These are phyloP conservation scores for Candida glucosophila DNA, from an alignment of 1,139 yeast species.

Conservation along the genomic window DNA sequence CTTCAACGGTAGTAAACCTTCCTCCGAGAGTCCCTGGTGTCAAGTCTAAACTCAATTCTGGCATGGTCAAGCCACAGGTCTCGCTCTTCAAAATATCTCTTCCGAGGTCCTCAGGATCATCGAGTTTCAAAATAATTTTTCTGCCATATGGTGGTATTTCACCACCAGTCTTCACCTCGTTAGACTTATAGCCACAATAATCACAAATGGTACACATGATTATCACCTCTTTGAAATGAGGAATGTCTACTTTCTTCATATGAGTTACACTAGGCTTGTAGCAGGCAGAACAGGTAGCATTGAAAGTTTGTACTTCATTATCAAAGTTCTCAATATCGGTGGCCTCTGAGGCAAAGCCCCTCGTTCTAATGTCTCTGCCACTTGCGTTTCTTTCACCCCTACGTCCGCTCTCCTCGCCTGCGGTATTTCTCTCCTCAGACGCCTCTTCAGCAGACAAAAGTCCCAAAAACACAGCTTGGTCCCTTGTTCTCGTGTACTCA, in stretches of 20 bases:
- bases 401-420: too few relatives aligned
- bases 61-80: conserved; percentile 78
- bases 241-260: conserved; percentile 94
- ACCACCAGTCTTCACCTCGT: conserved; percentile 98
- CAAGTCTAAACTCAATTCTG: conserved; percentile 84
- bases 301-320: conserved; percentile 88
- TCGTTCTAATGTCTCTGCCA: conserved; percentile 30
- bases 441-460: conserved; percentile 73
- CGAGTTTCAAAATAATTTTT: conserved; percentile 62
- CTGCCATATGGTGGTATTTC: conserved; percentile 85
- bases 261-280: conserved; percentile 76
- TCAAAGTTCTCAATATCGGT: conserved; percentile 78
- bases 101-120: conserved; percentile 88
- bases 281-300: conserved; percentile 90
- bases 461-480: conserved; percentile 85
- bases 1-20: conserved; percentile 94
- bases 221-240: conserved; percentile 95
- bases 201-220: conserved; percentile 94
- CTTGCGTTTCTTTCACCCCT: conserved; percentile 1
- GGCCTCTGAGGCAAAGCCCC: conserved; percentile 56
- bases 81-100: conserved; percentile 94
- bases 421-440: conserved; percentile 41
- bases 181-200: conserved; percentile 90
- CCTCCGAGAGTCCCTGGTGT: conserved; percentile 98
- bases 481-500: conserved; percentile 79